A percentile compares a stretch with the other conserved stretches of the same genome.
phyloP scores from a whole-genome alignment of 371 early-diverging fungal genomes.

The Fennellomyces sp. region DNA sequence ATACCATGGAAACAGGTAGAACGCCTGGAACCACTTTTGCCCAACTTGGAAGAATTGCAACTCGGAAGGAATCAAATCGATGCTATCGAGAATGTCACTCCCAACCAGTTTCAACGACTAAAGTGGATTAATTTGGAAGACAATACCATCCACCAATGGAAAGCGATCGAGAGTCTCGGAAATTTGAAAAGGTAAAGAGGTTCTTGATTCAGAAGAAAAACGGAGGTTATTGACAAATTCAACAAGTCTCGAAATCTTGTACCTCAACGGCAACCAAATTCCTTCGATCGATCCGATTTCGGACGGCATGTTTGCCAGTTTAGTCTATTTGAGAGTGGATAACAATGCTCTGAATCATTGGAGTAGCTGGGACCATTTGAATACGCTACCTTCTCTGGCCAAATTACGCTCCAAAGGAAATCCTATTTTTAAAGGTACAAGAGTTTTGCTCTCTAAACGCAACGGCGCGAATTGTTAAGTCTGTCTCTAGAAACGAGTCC shows the following conservation, averaged over 20 bases:
- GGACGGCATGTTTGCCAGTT: conserved; percentile 21
- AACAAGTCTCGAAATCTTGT: conserved; percentile 42
- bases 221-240: background rate
- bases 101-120: conserved; percentile 50
- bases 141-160: conserved; percentile 65
- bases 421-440: conserved; percentile 46
- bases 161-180: conserved; percentile 48
- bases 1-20: conserved; percentile 37
- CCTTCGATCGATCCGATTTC: conserved; percentile 11
- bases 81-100: conserved; percentile 18
- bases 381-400: conserved; percentile 35
- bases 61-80: conserved; percentile 63
- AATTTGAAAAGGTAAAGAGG: conserved; percentile 50
- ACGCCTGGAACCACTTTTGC: conserved; percentile 50
- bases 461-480: too few relatives aligned
- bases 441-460: too few relatives aligned
- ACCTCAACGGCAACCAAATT: conserved; percentile 55
- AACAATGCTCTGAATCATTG: conserved; percentile 43
- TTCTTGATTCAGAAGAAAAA: too few relatives aligned
- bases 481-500: conserved; percentile 24
- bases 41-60: conserved; percentile 65
- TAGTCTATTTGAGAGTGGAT: conserved; percentile 47
- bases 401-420: conserved; percentile 54
- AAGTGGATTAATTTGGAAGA: conserved; percentile 69
- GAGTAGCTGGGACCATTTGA: conserved; percentile 48